Evolutionary conservation across 129 eudicot species (phyloP), one percentile per base, ranked within the genome.

Genomic region (Chrysanthemum makinoi): DNA sequence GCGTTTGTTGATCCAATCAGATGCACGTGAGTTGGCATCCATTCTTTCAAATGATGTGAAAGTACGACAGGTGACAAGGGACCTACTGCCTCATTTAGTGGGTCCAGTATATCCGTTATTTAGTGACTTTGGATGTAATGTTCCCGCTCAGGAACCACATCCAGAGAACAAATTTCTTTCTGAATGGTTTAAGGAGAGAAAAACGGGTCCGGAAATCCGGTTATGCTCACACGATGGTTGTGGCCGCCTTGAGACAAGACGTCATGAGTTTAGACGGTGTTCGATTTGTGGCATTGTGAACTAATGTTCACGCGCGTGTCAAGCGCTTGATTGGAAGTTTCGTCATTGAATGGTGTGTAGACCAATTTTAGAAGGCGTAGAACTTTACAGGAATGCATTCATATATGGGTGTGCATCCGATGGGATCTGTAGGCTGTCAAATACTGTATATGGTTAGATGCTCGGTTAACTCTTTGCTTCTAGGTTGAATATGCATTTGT

Each of bases 261-360:
- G 80, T 47, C 89, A 89, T 75, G 96, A 89, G 74, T 89, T 89
- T 69, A 80, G 96, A 5, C 67, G 96, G 68, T 89, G 96, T 43
- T 89, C 96, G 0, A 92, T 86, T 24, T 89, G 96, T 55, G 96
- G 96, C 1, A 77, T 75, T 1, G 96, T 84, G 62, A 89, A 89
- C 62, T 89, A 89, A 26, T 89, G 92, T 72, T 89, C 96, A 0
- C 86, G 96, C 3, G 96, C 96, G 19, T 89, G 96, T 62, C 96
- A 89, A 43, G 96, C 96, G 22, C 80, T 89, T 15, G 96, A 89
- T 46, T 89, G 92, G 92, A 86, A 84, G 81, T 60, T 76, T 73
- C 84, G 96, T 28, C 96, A 89, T n/a, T 86, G 84, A 72, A 71
- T 66, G 70, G 88, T 81, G 75, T 89, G 96, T 72, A 54, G 71